Evolutionary conservation across 2,329 filamentous ascomycete genomes (phyloP).

Genomic region (Verruconis gallopava): DNA sequence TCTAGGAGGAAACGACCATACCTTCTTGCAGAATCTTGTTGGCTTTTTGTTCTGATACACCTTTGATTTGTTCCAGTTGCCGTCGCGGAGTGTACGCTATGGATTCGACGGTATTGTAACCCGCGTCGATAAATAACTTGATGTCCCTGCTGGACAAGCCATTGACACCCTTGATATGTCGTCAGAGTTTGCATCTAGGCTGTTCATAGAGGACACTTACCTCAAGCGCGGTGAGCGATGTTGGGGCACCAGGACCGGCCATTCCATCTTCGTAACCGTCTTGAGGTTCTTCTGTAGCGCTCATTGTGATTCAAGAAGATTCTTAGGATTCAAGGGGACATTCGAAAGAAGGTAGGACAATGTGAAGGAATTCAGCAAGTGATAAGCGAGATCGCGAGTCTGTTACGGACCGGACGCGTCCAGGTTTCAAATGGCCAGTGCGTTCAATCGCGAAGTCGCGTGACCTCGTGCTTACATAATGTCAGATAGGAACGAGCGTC

Average conservation of each 20-base stretch:
- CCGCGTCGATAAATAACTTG: conserved; percentile 80
- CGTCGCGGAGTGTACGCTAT: conserved; percentile 82
- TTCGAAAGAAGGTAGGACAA: too few species aligned
- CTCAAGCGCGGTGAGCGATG: conserved; percentile 73
- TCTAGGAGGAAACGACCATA: too few species aligned
- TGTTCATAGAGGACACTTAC: conserved; percentile 39
- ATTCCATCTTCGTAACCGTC: conserved; percentile 27
- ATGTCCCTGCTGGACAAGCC: conserved; percentile 93
- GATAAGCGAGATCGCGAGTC: too few species aligned
- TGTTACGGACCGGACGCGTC: too few species aligned
- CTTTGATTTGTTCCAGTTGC: conserved; percentile 86
- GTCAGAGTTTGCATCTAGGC: conserved; percentile 11
- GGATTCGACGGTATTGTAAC: conserved; percentile 89
- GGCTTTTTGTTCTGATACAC: conserved; percentile 94
- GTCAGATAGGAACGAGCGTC: too few species aligned
- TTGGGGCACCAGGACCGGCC: conserved; percentile 84
- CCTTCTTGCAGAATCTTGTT: conserved; percentile 83
- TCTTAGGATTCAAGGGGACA: background rate
- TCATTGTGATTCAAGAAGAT: too few species aligned
- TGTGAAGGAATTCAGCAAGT: too few species aligned
- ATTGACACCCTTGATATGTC: conserved; percentile 57
- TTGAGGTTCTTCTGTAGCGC: conserved; percentile 7
- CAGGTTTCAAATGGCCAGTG: too few species aligned
- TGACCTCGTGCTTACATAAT: too few species aligned
- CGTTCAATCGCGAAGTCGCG: too few species aligned